A percentile compares a stretch with the other conserved stretches of the same genome.
Conservation (phyloP, 1,284 basidiomycete genomes). For the Pseudozyma tsukubaensis region DNA sequence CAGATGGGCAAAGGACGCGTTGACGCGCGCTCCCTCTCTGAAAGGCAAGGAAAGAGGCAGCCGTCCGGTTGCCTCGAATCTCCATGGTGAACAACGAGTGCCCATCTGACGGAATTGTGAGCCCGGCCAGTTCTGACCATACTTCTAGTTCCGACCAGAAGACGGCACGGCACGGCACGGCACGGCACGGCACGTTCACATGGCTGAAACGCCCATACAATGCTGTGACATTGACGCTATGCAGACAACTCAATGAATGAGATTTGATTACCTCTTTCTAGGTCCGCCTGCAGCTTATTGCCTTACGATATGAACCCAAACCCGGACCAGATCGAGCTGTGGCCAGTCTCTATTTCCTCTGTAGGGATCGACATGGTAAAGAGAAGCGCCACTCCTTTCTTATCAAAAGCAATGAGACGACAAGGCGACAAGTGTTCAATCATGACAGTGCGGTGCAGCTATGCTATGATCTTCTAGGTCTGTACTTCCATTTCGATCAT, state of each 20-base stretch:
- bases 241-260: too few relatives aligned
- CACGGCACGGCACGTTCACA: constrained; percentile 7
- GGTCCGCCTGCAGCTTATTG: too few relatives aligned
- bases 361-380: background rate
- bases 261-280: too few relatives aligned
- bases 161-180: background rate
- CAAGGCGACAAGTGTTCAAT: background rate
- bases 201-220: constrained; percentile 11
- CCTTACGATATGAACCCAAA: too few relatives aligned
- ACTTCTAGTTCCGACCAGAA: background rate
- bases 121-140: background rate
- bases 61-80: too few relatives aligned
- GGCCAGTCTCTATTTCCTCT: background rate
- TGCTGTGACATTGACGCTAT: too few relatives aligned
- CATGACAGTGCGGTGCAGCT: background rate
- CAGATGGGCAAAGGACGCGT: background rate
- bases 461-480: background rate
- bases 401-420: background rate
- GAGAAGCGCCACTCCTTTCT: background rate
- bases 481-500: background rate
- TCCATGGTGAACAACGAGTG: too few relatives aligned
- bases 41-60: too few relatives aligned
- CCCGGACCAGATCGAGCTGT: background rate
- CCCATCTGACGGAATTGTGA: too few relatives aligned
- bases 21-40: too few relatives aligned